Conservation (phyloP, 305 asterid genomes). For the Rubia balearica region DNA sequence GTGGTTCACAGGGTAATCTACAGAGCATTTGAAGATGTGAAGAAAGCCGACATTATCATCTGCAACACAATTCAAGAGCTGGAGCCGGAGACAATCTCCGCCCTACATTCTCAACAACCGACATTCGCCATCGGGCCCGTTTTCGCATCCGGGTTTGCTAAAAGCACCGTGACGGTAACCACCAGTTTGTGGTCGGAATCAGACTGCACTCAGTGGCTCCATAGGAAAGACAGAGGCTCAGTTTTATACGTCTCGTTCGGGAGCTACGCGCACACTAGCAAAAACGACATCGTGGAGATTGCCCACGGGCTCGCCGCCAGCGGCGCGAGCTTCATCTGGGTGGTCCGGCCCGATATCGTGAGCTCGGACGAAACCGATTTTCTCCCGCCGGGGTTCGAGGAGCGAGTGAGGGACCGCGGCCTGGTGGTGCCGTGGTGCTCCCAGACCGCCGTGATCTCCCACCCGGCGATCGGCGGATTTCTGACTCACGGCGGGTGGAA, state of each 20-base stretch:
- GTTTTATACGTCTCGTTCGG: conserved; percentile 80
- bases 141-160: conserved; percentile 38
- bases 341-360: conserved; percentile 64
- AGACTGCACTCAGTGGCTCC: conserved; percentile 69
- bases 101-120: conserved; percentile 45
- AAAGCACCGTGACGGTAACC: conserved; percentile 30
- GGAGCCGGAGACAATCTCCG: conserved; percentile 45
- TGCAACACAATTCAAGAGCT: conserved; percentile 78
- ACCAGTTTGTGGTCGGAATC: conserved; percentile 70
- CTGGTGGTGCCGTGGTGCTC: conserved; percentile 66
- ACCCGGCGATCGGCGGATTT: conserved; percentile 70
- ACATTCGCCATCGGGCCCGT: conserved; percentile 66
- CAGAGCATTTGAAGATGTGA: conserved; percentile 53
- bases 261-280: conserved; percentile 54
- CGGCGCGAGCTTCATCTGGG: conserved; percentile 65
- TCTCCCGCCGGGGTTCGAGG: conserved; percentile 49
- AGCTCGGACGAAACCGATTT: conserved; percentile 45
- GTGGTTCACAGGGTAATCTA: conserved; percentile 54
- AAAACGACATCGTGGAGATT: conserved; percentile 48
- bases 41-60: conserved; percentile 50
- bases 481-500: conserved; percentile 89
- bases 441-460: conserved; percentile 58
- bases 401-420: conserved; percentile 37
- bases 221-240: conserved; percentile 44
- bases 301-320: conserved; percentile 56